Evolutionary conservation across 108 stramenopile species (phyloP).

Genomic region (Asterionellopsis glacialis): DNA sequence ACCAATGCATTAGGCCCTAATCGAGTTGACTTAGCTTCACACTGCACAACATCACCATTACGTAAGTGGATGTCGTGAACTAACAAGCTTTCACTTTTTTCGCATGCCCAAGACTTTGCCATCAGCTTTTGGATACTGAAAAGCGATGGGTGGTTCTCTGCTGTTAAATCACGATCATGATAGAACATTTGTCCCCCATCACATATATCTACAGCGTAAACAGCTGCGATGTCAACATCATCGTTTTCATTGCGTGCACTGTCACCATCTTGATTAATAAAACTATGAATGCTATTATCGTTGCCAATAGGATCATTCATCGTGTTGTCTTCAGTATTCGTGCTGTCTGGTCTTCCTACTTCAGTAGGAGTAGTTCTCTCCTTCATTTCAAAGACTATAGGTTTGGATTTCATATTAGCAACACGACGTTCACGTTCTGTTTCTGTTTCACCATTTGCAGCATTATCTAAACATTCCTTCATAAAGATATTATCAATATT

Average conservation of each 20-base stretch:
- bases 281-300: slow-evolving; percentile 1
- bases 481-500: no score
- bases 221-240: no score
- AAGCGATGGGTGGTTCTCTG: no score
- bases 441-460: background rate
- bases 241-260: background rate
- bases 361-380: background rate
- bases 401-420: no score
- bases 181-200: no score
- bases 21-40: slow-evolving; percentile 35
- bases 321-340: no score
- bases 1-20: slow-evolving; percentile 33
- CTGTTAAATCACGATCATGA: no score
- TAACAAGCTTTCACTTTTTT: slow-evolving; percentile 6
- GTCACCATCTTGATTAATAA: background rate
- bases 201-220: no score
- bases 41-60: slow-evolving; percentile 3
- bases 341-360: no score
- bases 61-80: slow-evolving; percentile 13
- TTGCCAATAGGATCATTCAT: no score
- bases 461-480: no score
- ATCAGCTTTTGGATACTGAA: slow-evolving; percentile 8
- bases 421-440: no score
- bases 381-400: background rate
- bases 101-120: slow-evolving; percentile 9